A percentile compares a stretch with the other conserved stretches of the same genome.
Evolutionary conservation across 257 asterid species (phyloP).

Genomic region (Perilla frutescens): DNA sequence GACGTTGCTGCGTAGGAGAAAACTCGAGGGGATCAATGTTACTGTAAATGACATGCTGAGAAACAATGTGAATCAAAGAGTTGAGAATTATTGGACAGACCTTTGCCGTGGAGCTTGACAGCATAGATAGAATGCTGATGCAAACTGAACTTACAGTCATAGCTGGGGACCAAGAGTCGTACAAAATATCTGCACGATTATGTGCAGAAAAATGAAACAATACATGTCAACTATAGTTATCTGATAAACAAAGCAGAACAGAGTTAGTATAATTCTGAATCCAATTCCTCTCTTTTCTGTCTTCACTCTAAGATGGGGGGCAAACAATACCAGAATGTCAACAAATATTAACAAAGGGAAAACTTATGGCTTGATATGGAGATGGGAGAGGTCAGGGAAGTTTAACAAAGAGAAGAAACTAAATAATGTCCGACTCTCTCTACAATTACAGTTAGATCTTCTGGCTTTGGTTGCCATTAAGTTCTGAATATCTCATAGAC

Average conservation of each 20-base stretch:
- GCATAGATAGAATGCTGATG: conserved; percentile 97
- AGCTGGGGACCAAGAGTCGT: conserved; percentile 99
- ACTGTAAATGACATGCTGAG: background rate
- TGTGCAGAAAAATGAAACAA: background rate
- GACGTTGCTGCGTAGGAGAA: conserved; percentile 75
- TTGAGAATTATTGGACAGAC: conserved; percentile 40
- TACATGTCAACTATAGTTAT: conserved; percentile 8
- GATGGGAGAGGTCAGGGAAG: no score
- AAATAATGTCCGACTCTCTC: background rate
- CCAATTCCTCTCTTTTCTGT: no score
- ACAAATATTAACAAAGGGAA: background rate
- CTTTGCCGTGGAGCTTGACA: conserved; percentile 94
- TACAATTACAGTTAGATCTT: background rate
- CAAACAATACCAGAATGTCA: background rate
- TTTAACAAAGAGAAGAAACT: background rate
- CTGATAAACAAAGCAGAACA: conserved; percentile 21
- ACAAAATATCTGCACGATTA: conserved; percentile 70
- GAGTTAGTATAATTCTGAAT: background rate
- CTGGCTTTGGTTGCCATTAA: background rate
- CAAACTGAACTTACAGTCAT: conserved; percentile 98
- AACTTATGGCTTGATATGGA: background rate
- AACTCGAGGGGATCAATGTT: conserved; percentile 1
- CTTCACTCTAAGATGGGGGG: background rate
- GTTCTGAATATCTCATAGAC: background rate
- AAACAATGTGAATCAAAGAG: background rate